Evolutionary conservation across 192 early-diverging fungal species (phyloP).

Genomic region (Podila verticillata): DNA sequence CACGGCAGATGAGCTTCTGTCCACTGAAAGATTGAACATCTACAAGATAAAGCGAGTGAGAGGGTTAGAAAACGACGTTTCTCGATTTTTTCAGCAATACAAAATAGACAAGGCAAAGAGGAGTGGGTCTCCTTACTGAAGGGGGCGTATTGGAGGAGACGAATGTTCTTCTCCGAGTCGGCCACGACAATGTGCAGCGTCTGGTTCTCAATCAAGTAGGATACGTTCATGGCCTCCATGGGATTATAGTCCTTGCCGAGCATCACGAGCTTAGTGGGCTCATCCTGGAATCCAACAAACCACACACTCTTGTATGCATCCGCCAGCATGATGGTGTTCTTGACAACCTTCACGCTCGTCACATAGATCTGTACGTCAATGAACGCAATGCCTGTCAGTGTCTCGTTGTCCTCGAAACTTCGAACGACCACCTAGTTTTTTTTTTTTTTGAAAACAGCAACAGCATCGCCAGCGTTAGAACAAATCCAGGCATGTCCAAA

Average conservation of each 20-base stretch:
- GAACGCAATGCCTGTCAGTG: constrained; percentile 91
- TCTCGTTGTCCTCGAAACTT: constrained; percentile 83
- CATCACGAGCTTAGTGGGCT: constrained; percentile 87
- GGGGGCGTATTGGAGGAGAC: constrained; percentile 87
- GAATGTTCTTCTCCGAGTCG: constrained; percentile 85
- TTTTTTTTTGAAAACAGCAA: not conserved
- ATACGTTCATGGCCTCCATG: constrained; percentile 76
- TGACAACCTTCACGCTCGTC: constrained; percentile 79
- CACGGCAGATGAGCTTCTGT: constrained; percentile 87
- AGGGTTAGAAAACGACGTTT: not conserved
- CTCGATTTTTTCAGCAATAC: not conserved
- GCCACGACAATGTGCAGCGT: constrained; percentile 80
- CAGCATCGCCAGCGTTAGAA: not conserved
- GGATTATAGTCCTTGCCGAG: constrained; percentile 91
- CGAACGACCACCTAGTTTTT: constrained; percentile 83
- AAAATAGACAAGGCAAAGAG: not conserved
- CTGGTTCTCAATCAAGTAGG: constrained; percentile 83
- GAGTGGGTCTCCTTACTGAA: constrained; percentile 69
- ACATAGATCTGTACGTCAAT: constrained; percentile 94
- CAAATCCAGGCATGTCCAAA: constrained; percentile 2
- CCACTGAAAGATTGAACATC: constrained; percentile 91
- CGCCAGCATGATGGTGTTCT: constrained; percentile 88
- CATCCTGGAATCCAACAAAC: constrained; percentile 96
- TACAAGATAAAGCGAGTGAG: constrained; percentile 19
- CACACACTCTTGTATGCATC: constrained; percentile 89